Evolutionary conservation across 345 rosid genomes (phyloP), one percentile per base, ranked within the genome.

Genomic region (Citrus glauca): DNA sequence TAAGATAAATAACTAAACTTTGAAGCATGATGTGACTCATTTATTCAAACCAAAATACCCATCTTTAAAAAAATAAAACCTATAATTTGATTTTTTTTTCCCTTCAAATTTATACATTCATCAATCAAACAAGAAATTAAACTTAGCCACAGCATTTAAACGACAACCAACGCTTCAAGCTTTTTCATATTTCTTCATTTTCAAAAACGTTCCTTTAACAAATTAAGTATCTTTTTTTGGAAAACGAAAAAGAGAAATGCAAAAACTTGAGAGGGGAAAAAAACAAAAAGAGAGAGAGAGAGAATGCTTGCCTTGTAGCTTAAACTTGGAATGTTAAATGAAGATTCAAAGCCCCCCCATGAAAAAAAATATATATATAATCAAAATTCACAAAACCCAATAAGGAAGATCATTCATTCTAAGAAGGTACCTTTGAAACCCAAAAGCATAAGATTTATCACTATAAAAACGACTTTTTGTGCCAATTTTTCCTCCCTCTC

Each of bases 331-430:
- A 81, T 78, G 74, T 45, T 37, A 67, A 69, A 77, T 13, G 79
- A 84, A 82, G 85, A 81, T 75, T 86, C 86, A 78, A 77, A 80
- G 81, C 61, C 71, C 53, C 78, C 37, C 37, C 37, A 6, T 1
- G 32, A 35, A 62, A 38, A 65, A 68, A 42, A 61, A 33, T 33
- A 33, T 33, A 33, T 33, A 25, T 33, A 69, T 27, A 25, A 53
- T 30, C 35, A 53, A 53, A 53, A 53, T 53, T 53, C 57, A 33
- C 61, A 70, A 19, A 70, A 70, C 62, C 74, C 61, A 62, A 32
- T 63, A 75, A 17, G 45, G 61, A 22, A 19, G 42, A 45, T 40
- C 14, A 14, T 60, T 55, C 73, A 60, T 78, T 69, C 68, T 24
- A 53, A 64, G 53, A 48, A 82, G 65, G 68, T 69, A 78, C 84